These are phyloP conservation scores for Eimeria maxima DNA, from an alignment of 169 alveolate species.

Conservation along the genomic window DNA sequence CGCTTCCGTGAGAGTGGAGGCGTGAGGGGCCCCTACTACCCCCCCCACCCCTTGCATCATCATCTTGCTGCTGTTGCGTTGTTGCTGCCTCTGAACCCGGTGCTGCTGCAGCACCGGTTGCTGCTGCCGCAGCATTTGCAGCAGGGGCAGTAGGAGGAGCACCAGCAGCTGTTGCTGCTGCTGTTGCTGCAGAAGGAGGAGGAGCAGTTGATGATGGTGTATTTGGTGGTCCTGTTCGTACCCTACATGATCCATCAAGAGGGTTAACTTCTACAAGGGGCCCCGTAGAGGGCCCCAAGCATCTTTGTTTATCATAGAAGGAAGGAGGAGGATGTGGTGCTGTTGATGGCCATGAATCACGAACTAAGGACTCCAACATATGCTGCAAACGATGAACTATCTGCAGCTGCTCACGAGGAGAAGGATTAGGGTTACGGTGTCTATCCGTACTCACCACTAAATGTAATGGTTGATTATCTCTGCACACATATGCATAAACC, in stretches of 20 bases:
- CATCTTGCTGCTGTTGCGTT: no score
- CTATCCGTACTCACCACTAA: conserved; percentile 70
- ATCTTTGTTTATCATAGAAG: conserved; percentile 58
- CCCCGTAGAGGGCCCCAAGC: conserved; percentile 80
- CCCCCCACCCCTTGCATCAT: no score
- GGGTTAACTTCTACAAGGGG: conserved; percentile 79
- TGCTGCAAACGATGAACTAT: conserved; percentile 16
- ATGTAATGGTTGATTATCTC: conserved; percentile 81
- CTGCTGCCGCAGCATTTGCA: no score
- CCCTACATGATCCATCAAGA: conserved; percentile 14
- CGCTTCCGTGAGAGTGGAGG: background rate
- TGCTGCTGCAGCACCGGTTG: no score
- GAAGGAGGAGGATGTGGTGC: conserved; percentile 33
- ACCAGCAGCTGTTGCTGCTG: no score
- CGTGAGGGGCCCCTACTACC: no score
- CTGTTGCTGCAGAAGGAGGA: no score
- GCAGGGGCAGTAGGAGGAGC: no score
- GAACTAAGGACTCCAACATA: conserved; percentile 56
- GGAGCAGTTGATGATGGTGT: no score
- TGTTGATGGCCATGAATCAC: conserved; percentile 57
- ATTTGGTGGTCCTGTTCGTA: background rate
- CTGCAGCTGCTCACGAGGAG: conserved; percentile 48
- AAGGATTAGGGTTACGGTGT: conserved; percentile 28
- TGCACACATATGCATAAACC: background rate
- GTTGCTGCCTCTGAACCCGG: no score